These are phyloP conservation scores for Oleoguttula mirabilis DNA, from an alignment of 495 filamentous ascomycete genomes.

Conservation along the genomic window DNA sequence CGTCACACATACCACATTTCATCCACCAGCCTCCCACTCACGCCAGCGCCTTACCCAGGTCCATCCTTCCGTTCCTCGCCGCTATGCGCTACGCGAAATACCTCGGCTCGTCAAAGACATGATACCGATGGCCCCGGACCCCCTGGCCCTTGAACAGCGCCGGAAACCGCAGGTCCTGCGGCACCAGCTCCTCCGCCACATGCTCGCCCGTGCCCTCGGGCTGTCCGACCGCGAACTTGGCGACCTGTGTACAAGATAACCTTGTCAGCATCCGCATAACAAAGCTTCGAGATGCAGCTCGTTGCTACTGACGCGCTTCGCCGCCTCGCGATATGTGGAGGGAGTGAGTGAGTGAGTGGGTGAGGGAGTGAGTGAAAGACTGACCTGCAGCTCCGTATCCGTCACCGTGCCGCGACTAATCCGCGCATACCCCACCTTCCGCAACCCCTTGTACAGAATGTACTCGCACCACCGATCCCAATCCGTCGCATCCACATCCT, in stretches of 20 bases:
- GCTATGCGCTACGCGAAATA: constrained; percentile 43
- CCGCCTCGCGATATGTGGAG: no score
- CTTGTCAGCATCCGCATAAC: no score
- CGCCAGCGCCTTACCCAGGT: no score
- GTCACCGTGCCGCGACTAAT: constrained; percentile 85
- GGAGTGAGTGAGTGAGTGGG: no score
- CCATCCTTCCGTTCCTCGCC: no score
- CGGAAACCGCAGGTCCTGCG: constrained; percentile 73
- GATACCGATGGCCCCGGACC: constrained; percentile 80
- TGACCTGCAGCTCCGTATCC: constrained; percentile 89
- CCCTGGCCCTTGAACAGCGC: constrained; percentile 74
- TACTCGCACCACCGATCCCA: constrained; percentile 99
- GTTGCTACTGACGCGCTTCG: no score
- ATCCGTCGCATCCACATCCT: constrained; percentile 84
- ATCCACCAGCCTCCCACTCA: no score
- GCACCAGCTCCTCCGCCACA: constrained; percentile 55
- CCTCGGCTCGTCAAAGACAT: constrained; percentile 90
- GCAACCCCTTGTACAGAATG: constrained; percentile 84
- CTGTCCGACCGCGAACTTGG: constrained; percentile 82
- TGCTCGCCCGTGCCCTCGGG: constrained; percentile 48
- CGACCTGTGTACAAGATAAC: constrained; percentile 54
- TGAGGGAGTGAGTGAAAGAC: no score
- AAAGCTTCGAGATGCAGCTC: no score
- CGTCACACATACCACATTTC: no score
- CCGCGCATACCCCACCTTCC: constrained; percentile 77